Evolutionary conservation across 345 rosid species (phyloP).

Genomic region (Streptanthus diversifolius): DNA sequence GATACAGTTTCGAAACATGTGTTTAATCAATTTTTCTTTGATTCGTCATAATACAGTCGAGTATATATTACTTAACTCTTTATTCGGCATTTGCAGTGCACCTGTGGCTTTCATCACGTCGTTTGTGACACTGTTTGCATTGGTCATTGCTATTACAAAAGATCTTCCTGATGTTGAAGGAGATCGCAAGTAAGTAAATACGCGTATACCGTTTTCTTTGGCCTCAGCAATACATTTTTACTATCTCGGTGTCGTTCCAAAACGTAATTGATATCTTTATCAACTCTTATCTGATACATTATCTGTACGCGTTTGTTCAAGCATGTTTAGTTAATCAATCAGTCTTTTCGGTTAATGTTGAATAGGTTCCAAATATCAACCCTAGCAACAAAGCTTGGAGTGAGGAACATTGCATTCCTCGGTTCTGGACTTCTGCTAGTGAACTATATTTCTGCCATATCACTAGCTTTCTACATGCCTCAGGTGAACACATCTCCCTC

Average conservation of each 20-base stretch:
- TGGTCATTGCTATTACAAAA: conserved; percentile 91
- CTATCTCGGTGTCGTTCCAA: not conserved
- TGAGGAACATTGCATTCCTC: conserved; percentile 86
- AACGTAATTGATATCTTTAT: not conserved
- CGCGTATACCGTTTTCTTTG: not conserved
- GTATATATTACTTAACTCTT: not conserved
- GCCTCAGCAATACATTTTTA: not conserved
- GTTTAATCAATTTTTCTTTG: not conserved
- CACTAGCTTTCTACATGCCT: conserved; percentile 82
- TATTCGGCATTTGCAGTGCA: conserved; percentile 49
- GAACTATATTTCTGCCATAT: conserved; percentile 69
- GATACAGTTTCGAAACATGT: not conserved
- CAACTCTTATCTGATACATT: not conserved
- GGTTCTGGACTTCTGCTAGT: conserved; percentile 82
- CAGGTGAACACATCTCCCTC: conserved; percentile 50
- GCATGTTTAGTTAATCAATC: not conserved
- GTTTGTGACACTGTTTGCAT: conserved; percentile 83
- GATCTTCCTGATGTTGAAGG: conserved; percentile 98
- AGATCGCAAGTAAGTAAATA: conserved; percentile 77
- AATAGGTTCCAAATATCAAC: conserved; percentile 89
- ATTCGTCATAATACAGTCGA: not conserved
- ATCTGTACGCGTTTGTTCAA: not conserved
- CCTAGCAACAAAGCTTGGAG: conserved; percentile 88
- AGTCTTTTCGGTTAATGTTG: not conserved
- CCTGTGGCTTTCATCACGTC: conserved; percentile 96